Percentiles rank a stretch among this genome's conserved stretches.
phyloP scores from a whole-genome alignment of 495 filamentous ascomycete species.

The Hyaloscypha variabilis region DNA sequence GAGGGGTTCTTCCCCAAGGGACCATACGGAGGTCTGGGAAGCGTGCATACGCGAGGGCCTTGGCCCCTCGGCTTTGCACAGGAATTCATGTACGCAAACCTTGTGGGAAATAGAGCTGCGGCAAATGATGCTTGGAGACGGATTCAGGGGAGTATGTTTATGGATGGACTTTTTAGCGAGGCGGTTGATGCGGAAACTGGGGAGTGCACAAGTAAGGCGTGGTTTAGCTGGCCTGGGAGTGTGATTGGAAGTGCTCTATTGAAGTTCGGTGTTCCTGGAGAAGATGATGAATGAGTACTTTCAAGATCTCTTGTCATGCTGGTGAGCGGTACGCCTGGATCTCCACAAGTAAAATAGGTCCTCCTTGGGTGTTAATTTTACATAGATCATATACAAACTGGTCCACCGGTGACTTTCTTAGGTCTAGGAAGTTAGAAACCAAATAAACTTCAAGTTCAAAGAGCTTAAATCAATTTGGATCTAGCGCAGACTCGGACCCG shows the following conservation, averaged over 20 bases:
- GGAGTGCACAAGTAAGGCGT: conserved; percentile 20
- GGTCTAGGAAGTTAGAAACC: too few species aligned
- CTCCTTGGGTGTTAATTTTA: too few species aligned
- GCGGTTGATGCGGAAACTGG: conserved; percentile 18
- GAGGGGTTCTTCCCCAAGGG: conserved; percentile 18
- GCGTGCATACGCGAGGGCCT: conserved; percentile 20
- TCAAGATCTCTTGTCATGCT: too few species aligned
- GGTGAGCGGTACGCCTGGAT: too few species aligned
- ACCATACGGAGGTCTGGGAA: conserved; percentile 20
- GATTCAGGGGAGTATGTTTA: conserved; percentile 22
- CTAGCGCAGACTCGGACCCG: too few species aligned
- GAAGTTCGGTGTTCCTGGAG: background rate
- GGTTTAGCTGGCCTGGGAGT: conserved; percentile 26
- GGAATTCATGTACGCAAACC: conserved; percentile 16
- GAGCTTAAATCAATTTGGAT: too few species aligned
- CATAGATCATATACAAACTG: too few species aligned
- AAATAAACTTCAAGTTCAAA: too few species aligned
- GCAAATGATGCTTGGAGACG: conserved; percentile 10
- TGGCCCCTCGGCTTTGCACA: conserved; percentile 25
- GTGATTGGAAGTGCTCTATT: conserved; percentile 13
- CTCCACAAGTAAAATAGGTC: too few species aligned
- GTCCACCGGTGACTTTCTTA: too few species aligned
- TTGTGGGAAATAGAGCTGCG: background rate
- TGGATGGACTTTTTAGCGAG: conserved; percentile 22
- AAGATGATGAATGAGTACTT: too few species aligned